Conservation (phyloP, 106 monocot species). For the Dioscorea alata region DNA sequence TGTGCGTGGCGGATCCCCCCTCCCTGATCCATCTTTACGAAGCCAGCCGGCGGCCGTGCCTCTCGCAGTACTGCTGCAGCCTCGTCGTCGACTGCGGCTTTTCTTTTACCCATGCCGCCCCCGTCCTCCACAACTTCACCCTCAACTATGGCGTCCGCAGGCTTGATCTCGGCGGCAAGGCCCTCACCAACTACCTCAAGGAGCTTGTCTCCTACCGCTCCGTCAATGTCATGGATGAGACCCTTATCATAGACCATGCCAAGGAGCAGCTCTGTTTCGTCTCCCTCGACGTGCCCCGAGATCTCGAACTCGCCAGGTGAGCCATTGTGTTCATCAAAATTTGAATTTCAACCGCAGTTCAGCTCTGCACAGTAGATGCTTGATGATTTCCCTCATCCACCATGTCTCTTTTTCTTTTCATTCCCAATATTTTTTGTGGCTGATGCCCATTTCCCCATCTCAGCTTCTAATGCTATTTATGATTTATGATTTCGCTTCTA, state of each 20-base stretch:
- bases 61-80: constrained; percentile 43
- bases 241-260: constrained; percentile 80
- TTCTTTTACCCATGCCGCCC: constrained; percentile 82
- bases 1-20: constrained; percentile 73
- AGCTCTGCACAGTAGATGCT: too few relatives aligned
- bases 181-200: constrained; percentile 93
- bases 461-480: too few relatives aligned
- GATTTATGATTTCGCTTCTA: too few relatives aligned
- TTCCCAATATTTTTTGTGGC: too few relatives aligned
- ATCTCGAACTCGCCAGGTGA: constrained; percentile 77
- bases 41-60: constrained; percentile 35
- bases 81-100: constrained; percentile 96
- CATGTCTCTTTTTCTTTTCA: too few relatives aligned
- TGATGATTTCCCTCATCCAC: too few relatives aligned
- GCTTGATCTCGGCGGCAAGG: constrained; percentile 86
- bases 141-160: constrained; percentile 78
- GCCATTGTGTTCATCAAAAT: too few relatives aligned
- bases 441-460: too few relatives aligned
- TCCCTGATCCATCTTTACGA: constrained; percentile 88
- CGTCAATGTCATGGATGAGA: constrained; percentile 95
- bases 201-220: constrained; percentile 84
- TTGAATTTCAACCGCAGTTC: too few relatives aligned
- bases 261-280: constrained; percentile 97
- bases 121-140: constrained; percentile 82
- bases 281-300: constrained; percentile 67